phyloP scores from a whole-genome alignment of 306 rosid genomes.

The Notholithocarpus densiflorus region DNA sequence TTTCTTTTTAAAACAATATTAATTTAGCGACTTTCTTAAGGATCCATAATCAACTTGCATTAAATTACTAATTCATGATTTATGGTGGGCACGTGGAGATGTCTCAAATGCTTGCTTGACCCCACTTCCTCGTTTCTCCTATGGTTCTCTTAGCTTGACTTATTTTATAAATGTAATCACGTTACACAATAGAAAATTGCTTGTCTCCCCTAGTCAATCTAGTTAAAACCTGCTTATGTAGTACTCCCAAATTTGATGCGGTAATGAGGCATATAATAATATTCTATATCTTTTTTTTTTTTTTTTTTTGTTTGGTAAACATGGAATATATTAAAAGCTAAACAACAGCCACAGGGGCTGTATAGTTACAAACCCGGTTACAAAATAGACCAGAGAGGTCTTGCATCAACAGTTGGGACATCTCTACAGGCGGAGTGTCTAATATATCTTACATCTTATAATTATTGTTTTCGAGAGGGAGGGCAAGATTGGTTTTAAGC shows the following conservation, averaged over 20 bases:
- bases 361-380: no score
- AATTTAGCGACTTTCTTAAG: conserved; percentile 14
- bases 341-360: no score
- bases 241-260: not conserved
- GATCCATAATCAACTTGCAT: conserved; percentile 28
- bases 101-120: conserved; percentile 29
- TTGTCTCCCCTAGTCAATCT: not conserved
- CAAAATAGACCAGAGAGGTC: no score
- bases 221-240: not conserved
- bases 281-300: no score
- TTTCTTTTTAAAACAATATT: not conserved
- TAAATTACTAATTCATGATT: conserved; percentile 16
- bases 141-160: not conserved
- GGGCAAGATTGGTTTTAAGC: not conserved
- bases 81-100: conserved; percentile 49
- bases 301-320: no score
- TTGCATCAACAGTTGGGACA: no score
- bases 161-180: conserved; percentile 14
- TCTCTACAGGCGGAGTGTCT: no score
- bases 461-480: not conserved
- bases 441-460: no score
- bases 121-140: conserved; percentile 22
- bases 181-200: not conserved
- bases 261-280: not conserved
- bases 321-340: no score